Percentiles rank a stretch among this genome's conserved stretches.
These are phyloP conservation scores for Colletotrichum salicis DNA, from an alignment of 2,329 filamentous ascomycete species.

Conservation along the genomic window DNA sequence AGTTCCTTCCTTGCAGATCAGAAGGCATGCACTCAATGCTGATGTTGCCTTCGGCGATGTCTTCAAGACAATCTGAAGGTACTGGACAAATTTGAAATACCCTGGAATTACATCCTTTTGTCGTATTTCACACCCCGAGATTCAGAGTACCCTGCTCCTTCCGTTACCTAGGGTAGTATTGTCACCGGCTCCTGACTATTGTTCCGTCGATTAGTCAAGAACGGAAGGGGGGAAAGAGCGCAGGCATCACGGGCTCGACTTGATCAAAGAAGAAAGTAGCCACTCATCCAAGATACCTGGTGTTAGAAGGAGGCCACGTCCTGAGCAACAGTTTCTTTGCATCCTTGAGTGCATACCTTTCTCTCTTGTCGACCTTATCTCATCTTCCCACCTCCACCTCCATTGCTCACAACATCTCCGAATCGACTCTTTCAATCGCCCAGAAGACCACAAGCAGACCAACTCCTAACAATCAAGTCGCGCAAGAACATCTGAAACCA, in stretches of 20 bases:
- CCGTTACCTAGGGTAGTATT: not conserved
- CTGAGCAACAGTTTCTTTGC: not conserved
- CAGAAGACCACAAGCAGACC: not conserved
- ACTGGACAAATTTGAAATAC: too few relatives aligned
- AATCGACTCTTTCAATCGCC: not conserved
- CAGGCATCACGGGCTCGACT: too few relatives aligned
- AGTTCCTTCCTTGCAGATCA: too few relatives aligned
- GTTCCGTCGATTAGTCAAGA: not conserved
- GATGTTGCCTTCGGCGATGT: too few relatives aligned
- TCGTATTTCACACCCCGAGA: too few relatives aligned
- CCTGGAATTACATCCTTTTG: too few relatives aligned
- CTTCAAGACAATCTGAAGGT: too few relatives aligned
- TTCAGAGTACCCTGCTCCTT: not conserved
- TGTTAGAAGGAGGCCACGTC: not conserved
- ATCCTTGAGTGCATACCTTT: not conserved
- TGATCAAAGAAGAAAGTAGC: not conserved
- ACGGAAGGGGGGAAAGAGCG: not conserved
- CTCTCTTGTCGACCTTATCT: not conserved
- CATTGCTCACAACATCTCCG: not conserved
- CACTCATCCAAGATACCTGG: not conserved
- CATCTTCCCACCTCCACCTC: not conserved
- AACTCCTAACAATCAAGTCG: not conserved
- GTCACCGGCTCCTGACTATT: not conserved
- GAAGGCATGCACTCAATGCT: too few relatives aligned
- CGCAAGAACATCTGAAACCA: not conserved